These are phyloP conservation scores for Globisporangium radiosum DNA, from an alignment of 352 stramenopile species.

Conservation along the genomic window DNA sequence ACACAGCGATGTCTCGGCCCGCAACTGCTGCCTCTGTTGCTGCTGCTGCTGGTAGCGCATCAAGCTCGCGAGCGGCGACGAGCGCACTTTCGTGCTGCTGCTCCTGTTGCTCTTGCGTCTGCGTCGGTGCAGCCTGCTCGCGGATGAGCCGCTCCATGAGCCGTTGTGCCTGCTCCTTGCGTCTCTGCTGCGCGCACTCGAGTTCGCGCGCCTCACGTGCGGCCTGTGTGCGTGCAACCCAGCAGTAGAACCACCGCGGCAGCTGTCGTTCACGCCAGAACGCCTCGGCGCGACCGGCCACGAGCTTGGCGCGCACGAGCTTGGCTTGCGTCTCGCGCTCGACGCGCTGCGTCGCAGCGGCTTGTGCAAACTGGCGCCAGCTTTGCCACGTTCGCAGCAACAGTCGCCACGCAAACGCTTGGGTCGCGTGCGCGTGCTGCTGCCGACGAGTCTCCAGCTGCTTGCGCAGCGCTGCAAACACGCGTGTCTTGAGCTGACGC, in stretches of 20 bases:
- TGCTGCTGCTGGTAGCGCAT: background rate
- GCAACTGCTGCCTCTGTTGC: no score
- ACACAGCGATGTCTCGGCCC: no score
- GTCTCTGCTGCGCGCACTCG: conserved; percentile 16
- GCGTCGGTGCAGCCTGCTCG: conserved; percentile 4
- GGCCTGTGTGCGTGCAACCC: conserved; percentile 19
- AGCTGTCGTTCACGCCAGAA: conserved; percentile 34
- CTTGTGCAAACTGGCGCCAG: conserved; percentile 10
- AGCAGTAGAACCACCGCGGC: conserved; percentile 46
- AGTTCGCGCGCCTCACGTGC: conserved; percentile 23
- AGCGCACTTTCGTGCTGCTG: background rate
- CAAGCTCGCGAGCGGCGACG: no score
- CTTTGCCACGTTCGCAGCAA: conserved; percentile 17
- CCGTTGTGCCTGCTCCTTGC: conserved; percentile 28
- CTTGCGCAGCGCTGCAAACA: conserved; percentile 3
- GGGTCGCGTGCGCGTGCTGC: background rate
- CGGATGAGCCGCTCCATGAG: conserved; percentile 35
- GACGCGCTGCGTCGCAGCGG: conserved; percentile 4
- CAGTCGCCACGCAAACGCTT: conserved; percentile 17
- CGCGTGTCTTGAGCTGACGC: background rate
- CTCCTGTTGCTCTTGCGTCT: background rate
- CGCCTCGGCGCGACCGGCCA: conserved; percentile 13
- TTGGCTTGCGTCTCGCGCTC: conserved; percentile 7
- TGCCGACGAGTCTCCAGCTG: background rate
- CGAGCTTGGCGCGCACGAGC: conserved; percentile 18